A percentile compares a stretch with the other conserved stretches of the same genome.
Conservation (phyloP, 148 eudicot genomes). For the Fallopia convolvulus region DNA sequence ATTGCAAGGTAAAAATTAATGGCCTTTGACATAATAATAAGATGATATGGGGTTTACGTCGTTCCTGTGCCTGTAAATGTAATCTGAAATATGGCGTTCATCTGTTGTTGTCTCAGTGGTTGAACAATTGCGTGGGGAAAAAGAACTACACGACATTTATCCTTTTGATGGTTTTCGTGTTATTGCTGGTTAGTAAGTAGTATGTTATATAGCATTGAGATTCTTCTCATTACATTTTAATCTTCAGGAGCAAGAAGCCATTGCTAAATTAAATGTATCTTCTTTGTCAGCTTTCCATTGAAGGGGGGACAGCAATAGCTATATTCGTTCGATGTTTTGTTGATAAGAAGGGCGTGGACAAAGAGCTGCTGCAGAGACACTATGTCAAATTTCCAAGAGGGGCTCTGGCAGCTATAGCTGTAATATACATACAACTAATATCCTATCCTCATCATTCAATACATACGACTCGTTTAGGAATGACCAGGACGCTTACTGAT, state of each 20-base stretch:
- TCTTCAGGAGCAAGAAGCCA: neutral
- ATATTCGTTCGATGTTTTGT: constrained; percentile 79
- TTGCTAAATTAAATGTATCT: neutral
- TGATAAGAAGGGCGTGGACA: constrained; percentile 52
- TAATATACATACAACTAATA: constrained; percentile 18
- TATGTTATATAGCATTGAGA: neutral
- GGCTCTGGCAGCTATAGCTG: constrained; percentile 61
- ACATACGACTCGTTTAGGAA: neutral
- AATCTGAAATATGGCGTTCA: constrained; percentile 9
- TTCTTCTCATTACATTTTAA: neutral
- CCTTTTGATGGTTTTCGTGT: constrained; percentile 59
- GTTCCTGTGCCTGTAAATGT: neutral
- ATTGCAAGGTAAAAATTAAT: constrained; percentile 72
- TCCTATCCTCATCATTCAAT: neutral
- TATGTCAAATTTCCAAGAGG: constrained; percentile 62
- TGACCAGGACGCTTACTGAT: neutral
- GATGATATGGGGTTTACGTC: neutral
- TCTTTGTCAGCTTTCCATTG: constrained; percentile 44
- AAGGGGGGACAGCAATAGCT: constrained; percentile 82
- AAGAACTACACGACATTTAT: constrained; percentile 84
- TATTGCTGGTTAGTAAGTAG: constrained; percentile 62
- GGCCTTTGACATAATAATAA: neutral
- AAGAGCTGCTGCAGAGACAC: constrained; percentile 34
- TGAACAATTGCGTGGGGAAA: constrained; percentile 94
- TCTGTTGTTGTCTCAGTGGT: constrained; percentile 55